Evolutionary conservation across 257 asterid genomes (phyloP), one percentile per base, ranked within the genome.

Genomic region (Solanum arcanum): DNA sequence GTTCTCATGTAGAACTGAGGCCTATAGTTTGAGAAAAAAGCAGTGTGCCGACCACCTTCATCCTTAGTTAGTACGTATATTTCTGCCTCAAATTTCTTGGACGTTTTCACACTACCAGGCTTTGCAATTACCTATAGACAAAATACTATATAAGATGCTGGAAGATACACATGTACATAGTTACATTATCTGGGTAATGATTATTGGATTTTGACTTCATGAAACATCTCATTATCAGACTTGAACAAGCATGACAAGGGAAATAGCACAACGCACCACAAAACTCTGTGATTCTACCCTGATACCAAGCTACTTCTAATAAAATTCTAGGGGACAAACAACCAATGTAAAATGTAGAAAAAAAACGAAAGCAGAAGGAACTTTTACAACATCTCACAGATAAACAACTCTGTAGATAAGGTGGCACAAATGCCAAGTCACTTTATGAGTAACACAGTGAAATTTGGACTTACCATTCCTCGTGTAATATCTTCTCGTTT

Each of bases 31-130:
- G 99, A 94, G 92, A 97, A 95, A 89, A 97, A 97, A 47, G 99
- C 98, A 16, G 99, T 97, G 85, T 97, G 99, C 87, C 99, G 99
- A 81, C 99, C 99, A 39, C 99, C 99, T 93, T 97, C 99, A 89
- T 96, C 99, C 92, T 97, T 97, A 9, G 99, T 96, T 68, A 97
- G 99, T 66, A 96, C 99, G 66, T 97, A 97, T 80, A 97, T 97
- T 91, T 97, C 99, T 12, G 99, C 99, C 88, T 97, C 99, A 80
- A 97, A 97, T 88, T 88, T 95, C 89, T 98, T 97, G 92, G 92
- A 96, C 39, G 99, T 92, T 92, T 96, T 97, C 39, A 96, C 91
- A 49, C 96, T 90, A 84, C 91, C 91, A 42, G 99, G 95, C 90
- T 97, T 97, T 42, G 99, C 98, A 94, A 97, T 92, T 86, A 97